phyloP scores from a whole-genome alignment of 768 basidiomycete species.

The Mycena kentingensis region DNA sequence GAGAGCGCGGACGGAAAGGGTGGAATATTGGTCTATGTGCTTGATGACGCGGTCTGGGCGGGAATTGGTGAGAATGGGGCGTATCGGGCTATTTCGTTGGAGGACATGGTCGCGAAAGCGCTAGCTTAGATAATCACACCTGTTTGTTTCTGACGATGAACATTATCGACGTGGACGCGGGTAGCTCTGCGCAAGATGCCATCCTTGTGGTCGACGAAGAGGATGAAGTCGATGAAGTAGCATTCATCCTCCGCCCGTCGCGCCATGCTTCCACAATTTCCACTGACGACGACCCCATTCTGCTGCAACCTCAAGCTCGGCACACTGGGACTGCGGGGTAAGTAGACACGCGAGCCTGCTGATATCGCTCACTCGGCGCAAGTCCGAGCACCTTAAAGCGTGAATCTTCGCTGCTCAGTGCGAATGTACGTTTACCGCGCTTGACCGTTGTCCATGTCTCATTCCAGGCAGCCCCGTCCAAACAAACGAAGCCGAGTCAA shows the following conservation, averaged over 20 bases:
- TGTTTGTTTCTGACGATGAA: neutral
- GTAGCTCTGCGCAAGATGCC: neutral
- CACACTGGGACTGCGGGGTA: neutral
- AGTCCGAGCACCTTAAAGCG: no score
- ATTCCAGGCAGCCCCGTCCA: neutral
- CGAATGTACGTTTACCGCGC: no score
- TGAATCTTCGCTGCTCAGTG: no score
- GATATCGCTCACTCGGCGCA: no score
- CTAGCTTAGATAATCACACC: neutral
- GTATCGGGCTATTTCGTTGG: constrained; percentile 78
- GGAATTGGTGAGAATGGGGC: constrained; percentile 55
- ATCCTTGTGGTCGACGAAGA: neutral
- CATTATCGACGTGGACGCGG: neutral
- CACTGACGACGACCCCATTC: neutral
- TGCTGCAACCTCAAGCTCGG: neutral
- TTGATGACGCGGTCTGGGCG: constrained; percentile 94
- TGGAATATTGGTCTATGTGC: constrained; percentile 85
- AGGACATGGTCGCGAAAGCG: constrained; percentile 83
- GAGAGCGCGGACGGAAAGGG: constrained; percentile 78
- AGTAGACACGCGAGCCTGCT: neutral
- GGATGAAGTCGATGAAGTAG: neutral
- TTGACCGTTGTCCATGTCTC: neutral
- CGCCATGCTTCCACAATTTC: neutral
- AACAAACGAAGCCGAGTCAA: neutral
- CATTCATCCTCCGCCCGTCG: neutral